Base-by-base conservation (phyloP, 1,284 basidiomycete species). In the Boletus subluridellus region DNA sequence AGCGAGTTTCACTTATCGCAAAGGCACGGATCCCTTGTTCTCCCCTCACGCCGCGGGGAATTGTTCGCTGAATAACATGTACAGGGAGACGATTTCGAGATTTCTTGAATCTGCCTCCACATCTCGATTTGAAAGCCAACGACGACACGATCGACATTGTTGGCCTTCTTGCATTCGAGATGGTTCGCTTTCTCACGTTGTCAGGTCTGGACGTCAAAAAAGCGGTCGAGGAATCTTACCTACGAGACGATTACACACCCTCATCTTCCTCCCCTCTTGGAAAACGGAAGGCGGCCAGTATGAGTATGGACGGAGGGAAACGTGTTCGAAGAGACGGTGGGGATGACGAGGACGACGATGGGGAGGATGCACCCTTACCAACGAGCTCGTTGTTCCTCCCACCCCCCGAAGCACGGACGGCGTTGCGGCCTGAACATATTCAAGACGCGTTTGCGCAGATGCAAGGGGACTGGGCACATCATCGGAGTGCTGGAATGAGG, bases 131-230 rank as follows among this genome's bases (percentile, higher is more conserved):
- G 60, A 90, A 92, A 73, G 87, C 92, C 6, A 93, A 92, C 73
- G 96, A 98, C 73, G 96, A 98, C 72, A 96, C 95, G 4, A 82
- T 97, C 66, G 95, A 98, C 70, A 95, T 98, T 59, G 90, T 98
- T 61, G 96, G 96, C 17, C 98, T 98, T 76, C 83, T 98, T 34
- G 91, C 94, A 0, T 98, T 97, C 74, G 95, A 98, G 74, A 95
- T 97, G 86, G 95, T 98, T 37, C 86, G 95, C 44, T 92, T 92
- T 3, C 81, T 98, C 41, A 96, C 94, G 6, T 81, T 95, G 46
- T 91, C 90, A 1, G 94, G 92, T 1, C 80, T 94, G 28, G 85
- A 89, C 39, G 88, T 95, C 63, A 92, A 92, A 74, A 86, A 84
- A 64, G 81, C 85, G 2, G 77, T 91, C 21, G 90, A 92, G 70